phyloP scores from a whole-genome alignment of 164 flowering plant genomes.

The Dillenia turbinata region DNA sequence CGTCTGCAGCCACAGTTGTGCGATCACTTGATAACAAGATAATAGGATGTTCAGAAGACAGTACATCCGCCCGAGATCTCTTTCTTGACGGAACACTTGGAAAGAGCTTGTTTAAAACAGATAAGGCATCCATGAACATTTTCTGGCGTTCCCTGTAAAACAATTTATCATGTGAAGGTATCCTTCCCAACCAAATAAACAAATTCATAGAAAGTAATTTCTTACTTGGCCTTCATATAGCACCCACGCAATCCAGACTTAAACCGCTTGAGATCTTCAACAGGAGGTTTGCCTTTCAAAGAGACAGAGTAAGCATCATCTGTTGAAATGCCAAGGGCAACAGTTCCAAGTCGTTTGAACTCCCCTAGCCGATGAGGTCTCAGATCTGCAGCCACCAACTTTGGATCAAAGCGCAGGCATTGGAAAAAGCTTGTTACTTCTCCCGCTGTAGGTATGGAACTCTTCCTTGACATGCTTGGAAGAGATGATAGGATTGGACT shows the following conservation, averaged over 20 bases:
- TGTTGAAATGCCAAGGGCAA: slow-evolving; percentile 49
- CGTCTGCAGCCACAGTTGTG: slow-evolving; percentile 40
- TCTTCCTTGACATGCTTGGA: slow-evolving; percentile 60
- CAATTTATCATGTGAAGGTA: background rate
- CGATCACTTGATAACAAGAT: slow-evolving; percentile 45
- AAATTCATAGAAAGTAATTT: slow-evolving; percentile 7
- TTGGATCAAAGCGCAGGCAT: slow-evolving; percentile 54
- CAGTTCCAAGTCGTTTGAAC: slow-evolving; percentile 40
- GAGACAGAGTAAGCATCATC: slow-evolving; percentile 49
- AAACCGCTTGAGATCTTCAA: slow-evolving; percentile 62
- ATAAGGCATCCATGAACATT: slow-evolving; percentile 44
- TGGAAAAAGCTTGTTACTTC: slow-evolving; percentile 57
- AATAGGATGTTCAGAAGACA: slow-evolving; percentile 44
- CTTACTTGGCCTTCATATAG: slow-evolving; percentile 59
- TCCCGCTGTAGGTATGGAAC: slow-evolving; percentile 36
- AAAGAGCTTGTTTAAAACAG: slow-evolving; percentile 52
- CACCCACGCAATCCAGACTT: slow-evolving; percentile 51
- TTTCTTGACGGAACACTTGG: slow-evolving; percentile 58
- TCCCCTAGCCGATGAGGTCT: slow-evolving; percentile 55
- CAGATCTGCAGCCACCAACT: slow-evolving; percentile 45
- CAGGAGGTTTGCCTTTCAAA: slow-evolving; percentile 45
- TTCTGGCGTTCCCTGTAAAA: slow-evolving; percentile 60
- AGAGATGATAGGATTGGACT: slow-evolving; percentile 48
- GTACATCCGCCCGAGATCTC: slow-evolving; percentile 64
- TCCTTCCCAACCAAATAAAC: background rate